Percentiles rank a stretch among this genome's conserved stretches.
phyloP scores from a whole-genome alignment of 2,329 filamentous ascomycete genomes.

The Corniculantispora saksenae region DNA sequence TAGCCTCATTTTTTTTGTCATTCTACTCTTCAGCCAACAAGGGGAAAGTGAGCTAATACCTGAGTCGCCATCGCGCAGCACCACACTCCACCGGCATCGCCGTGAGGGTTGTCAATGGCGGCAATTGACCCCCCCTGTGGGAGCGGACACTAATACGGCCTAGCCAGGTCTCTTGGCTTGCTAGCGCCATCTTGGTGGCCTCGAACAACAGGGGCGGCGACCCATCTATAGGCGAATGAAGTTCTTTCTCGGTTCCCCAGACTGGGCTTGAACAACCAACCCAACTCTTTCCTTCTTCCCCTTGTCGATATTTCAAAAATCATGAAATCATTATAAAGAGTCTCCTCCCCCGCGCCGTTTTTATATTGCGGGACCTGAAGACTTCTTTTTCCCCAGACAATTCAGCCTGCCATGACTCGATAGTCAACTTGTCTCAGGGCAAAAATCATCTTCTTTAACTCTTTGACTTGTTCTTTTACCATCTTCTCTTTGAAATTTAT shows the following conservation, averaged over 20 bases:
- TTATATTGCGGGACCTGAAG: background rate
- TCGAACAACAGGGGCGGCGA: background rate
- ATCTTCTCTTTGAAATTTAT: background rate
- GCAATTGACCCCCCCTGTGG: conserved; percentile 7
- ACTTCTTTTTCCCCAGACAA: background rate
- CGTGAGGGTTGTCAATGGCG: background rate
- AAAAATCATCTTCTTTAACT: background rate
- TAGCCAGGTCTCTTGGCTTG: background rate
- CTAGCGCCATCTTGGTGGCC: conserved; percentile 1
- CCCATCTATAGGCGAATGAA: background rate
- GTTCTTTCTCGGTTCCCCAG: background rate
- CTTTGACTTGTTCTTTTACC: background rate
- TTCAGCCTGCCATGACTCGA: conserved; percentile 10
- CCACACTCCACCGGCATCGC: background rate
- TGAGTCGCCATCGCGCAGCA: background rate
- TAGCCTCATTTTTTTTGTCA: background rate
- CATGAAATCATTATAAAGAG: conserved; percentile 6
- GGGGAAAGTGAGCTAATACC: background rate
- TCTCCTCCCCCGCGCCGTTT: background rate
- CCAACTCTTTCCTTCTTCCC: background rate
- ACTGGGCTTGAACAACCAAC: background rate
- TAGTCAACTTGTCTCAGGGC: background rate
- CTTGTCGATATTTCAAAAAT: background rate
- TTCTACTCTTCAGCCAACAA: background rate
- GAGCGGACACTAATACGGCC: background rate